Percentiles rank a stretch among this genome's conserved stretches.
Conservation (phyloP, 176 grass and related monocot genomes). For the Eleusine coracana region DNA sequence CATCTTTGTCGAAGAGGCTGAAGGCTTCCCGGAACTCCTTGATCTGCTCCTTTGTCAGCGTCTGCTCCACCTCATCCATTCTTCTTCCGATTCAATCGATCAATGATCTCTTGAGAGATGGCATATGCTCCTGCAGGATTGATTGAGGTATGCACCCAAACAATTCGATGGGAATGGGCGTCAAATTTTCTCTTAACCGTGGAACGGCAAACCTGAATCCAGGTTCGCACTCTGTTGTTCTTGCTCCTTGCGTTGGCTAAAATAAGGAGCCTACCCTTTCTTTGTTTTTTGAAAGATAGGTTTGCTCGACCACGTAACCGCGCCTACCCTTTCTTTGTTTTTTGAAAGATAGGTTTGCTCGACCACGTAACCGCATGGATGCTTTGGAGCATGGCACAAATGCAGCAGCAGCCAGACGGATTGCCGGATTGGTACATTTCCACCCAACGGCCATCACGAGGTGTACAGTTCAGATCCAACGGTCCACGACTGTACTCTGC, state of each 20-base stretch:
- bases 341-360: neutral
- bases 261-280: neutral
- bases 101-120: neutral
- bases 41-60: slow-evolving; percentile 48
- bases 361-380: too few relatives aligned
- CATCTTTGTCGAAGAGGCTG: slow-evolving; percentile 66
- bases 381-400: too few relatives aligned
- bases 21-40: slow-evolving; percentile 53
- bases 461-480: too few relatives aligned
- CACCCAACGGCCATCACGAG: too few relatives aligned
- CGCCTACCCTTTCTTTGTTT: too few relatives aligned
- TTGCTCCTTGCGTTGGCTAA: neutral
- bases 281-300: too few relatives aligned
- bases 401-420: too few relatives aligned
- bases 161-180: neutral
- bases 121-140: neutral
- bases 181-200: neutral
- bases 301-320: neutral
- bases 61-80: slow-evolving; percentile 26
- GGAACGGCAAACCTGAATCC: neutral
- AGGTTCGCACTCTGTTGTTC: neutral
- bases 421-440: too few relatives aligned
- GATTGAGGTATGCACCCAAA: neutral
- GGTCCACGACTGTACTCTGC: too few relatives aligned
- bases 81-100: neutral